These are phyloP conservation scores for Fusarium dimerum DNA, from an alignment of 2,329 filamentous ascomycete genomes.

Conservation along the genomic window DNA sequence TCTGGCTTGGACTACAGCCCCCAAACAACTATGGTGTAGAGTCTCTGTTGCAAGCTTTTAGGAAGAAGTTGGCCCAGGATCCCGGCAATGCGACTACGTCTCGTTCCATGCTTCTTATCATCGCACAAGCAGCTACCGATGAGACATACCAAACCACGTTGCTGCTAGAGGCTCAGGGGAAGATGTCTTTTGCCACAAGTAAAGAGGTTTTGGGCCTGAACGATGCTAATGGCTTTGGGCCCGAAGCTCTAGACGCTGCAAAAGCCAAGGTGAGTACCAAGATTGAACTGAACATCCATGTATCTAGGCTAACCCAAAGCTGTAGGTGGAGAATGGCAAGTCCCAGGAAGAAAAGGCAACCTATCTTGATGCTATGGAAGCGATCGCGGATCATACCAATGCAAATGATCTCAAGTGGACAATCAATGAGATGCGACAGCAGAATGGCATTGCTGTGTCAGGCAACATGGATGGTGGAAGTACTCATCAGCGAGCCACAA, in stretches of 20 bases:
- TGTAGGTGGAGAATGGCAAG: slow-evolving; percentile 29
- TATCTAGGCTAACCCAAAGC: slow-evolving; percentile 12
- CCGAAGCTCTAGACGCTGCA: slow-evolving; percentile 25
- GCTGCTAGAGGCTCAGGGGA: slow-evolving; percentile 36
- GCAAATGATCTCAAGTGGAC: slow-evolving; percentile 30
- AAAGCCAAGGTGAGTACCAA: slow-evolving; percentile 30
- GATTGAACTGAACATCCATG: background rate
- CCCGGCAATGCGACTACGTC: slow-evolving; percentile 35
- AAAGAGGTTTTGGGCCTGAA: slow-evolving; percentile 33
- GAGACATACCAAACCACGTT: slow-evolving; percentile 37
- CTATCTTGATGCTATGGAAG: slow-evolving; percentile 38
- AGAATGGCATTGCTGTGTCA: slow-evolving; percentile 24
- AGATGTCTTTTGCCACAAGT: slow-evolving; percentile 39
- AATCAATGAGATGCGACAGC: slow-evolving; percentile 28
- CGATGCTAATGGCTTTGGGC: slow-evolving; percentile 23
- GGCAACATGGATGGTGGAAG: slow-evolving; percentile 1
- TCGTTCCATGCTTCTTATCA: slow-evolving; percentile 35
- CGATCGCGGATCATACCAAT: slow-evolving; percentile 35
- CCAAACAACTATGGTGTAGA: slow-evolving; percentile 39
- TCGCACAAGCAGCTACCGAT: slow-evolving; percentile 36
- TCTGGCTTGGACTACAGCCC: slow-evolving; percentile 37
- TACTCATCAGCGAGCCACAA: slow-evolving; percentile 17
- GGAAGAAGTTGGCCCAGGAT: slow-evolving; percentile 34
- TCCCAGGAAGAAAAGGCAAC: slow-evolving; percentile 32
- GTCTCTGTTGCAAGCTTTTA: slow-evolving; percentile 37